These are phyloP conservation scores for Rugonectria rugulosa DNA, from an alignment of 2,329 filamentous ascomycete species.

Conservation along the genomic window DNA sequence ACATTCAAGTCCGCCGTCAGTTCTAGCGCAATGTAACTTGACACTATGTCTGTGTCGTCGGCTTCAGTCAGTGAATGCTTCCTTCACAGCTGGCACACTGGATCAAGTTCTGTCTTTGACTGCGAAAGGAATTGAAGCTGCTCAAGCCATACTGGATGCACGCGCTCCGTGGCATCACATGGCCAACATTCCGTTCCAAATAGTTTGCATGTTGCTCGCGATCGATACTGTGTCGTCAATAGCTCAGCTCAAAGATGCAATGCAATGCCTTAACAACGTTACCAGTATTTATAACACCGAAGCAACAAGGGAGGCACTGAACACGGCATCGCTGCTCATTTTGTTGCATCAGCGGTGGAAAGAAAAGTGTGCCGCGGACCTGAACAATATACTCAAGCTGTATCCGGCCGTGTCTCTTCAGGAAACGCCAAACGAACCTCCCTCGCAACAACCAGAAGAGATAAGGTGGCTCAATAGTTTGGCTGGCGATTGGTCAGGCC, in stretches of 20 bases:
- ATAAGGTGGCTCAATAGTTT: slow-evolving; percentile 50
- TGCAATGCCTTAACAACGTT: slow-evolving; percentile 55
- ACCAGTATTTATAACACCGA: slow-evolving; percentile 53
- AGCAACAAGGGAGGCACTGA: slow-evolving; percentile 60
- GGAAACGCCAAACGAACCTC: slow-evolving; percentile 12
- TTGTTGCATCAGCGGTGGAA: slow-evolving; percentile 60
- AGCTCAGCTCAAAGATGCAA: slow-evolving; percentile 56
- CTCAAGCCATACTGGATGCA: slow-evolving; percentile 52
- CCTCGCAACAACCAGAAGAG: slow-evolving; percentile 27
- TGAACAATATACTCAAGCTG: slow-evolving; percentile 48
- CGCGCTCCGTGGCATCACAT: slow-evolving; percentile 65
- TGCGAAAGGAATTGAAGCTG: slow-evolving; percentile 54
- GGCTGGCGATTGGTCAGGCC: slow-evolving; percentile 52
- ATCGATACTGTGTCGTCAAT: slow-evolving; percentile 61
- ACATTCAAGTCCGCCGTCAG: slow-evolving; percentile 51
- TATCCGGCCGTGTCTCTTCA: slow-evolving; percentile 38
- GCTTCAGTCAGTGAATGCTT: slow-evolving; percentile 57
- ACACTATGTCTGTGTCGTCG: slow-evolving; percentile 63
- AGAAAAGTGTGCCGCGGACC: slow-evolving; percentile 49
- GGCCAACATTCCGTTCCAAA: slow-evolving; percentile 66
- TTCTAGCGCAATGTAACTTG: slow-evolving; percentile 62
- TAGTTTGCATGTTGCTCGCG: slow-evolving; percentile 62
- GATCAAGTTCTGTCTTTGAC: slow-evolving; percentile 57
- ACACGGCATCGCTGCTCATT: slow-evolving; percentile 62
- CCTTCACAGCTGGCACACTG: slow-evolving; percentile 51